Base-by-base conservation (phyloP, 2,329 filamentous ascomycete species). In the Fusarium duplospermum region DNA sequence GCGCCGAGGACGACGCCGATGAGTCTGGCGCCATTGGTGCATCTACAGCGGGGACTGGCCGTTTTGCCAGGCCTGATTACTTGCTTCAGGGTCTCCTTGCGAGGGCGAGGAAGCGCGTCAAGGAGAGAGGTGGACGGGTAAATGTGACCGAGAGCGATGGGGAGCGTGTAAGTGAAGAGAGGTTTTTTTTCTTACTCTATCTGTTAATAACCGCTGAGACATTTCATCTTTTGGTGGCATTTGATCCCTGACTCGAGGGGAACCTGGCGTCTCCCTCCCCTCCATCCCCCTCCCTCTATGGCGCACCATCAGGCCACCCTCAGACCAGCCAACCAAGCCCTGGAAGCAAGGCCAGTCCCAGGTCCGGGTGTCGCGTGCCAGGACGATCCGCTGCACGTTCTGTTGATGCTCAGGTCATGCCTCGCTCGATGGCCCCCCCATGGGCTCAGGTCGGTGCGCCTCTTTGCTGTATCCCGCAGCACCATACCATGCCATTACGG, bases 221-320 rank as follows among this genome's bases (percentile, higher is more conserved):
- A 29, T 59, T 42, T 40, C 40, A 66, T 67, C 65, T 68, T 42
- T 60, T 50, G 67, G 35, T 33, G 47, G 47, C 47, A 52, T 52
- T 31, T 52, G 47, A 67, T 65, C 38, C 63, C 58, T 64, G 65
- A 66, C 67, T 64, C 45, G 33, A 64, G 54, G 27, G 47, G 47
- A 38, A 52, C 47, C 47, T 52, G 47, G 47, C 47, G 47, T 52
- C 47, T 52, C 22, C 42, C 42, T 47, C 24, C 24, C 47, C 47
- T 24, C n/a, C 31, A 33, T 33, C 31, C 31, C 31, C 31, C 31
- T 33, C 31, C 47, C 50, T n/a, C 47, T 56, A 27, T 56, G 61
- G 52, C 47, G 36, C 20, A 63, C 63, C 57, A 78, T 78, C 76
- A 78, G 76, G 60, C 76, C 76, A 77, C 72, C 50, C 71, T 69